phyloP scores from a whole-genome alignment of 371 early-diverging fungal species.

The Saksenaea oblongispora region DNA sequence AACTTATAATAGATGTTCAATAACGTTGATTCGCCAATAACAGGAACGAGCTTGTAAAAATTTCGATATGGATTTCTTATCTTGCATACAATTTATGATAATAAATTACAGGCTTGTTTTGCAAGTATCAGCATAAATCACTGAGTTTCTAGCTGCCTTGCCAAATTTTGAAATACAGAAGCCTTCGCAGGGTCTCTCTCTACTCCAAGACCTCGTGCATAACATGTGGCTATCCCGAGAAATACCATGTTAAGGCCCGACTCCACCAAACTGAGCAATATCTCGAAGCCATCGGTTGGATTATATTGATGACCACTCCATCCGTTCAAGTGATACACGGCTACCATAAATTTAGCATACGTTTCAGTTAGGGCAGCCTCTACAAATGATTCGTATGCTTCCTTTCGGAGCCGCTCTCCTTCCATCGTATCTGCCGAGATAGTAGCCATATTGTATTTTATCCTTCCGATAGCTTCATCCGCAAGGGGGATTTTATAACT shows the following conservation, averaged over 20 bases:
- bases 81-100: too few relatives aligned
- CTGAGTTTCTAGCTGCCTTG: neutral
- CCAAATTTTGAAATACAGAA: neutral
- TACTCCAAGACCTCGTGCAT: conserved; percentile 25
- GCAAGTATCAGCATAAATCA: neutral
- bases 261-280: conserved; percentile 10
- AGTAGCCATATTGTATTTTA: conserved; percentile 17
- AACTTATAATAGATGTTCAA: too few relatives aligned
- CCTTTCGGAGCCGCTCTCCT: neutral
- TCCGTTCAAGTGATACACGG: conserved; percentile 26
- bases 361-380: neutral
- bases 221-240: conserved; percentile 25
- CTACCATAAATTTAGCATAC: conserved; percentile 24
- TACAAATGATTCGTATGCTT: conserved; percentile 17
- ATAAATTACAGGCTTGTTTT: too few relatives aligned
- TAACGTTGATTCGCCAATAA: too few relatives aligned
- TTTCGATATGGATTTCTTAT: too few relatives aligned
- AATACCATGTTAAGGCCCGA: conserved; percentile 14
- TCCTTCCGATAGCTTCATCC: conserved; percentile 24
- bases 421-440: neutral
- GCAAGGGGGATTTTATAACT: conserved; percentile 12
- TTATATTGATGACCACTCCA: conserved; percentile 18
- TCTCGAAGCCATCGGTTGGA: conserved; percentile 13
- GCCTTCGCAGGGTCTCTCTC: conserved; percentile 13
- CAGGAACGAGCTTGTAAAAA: too few relatives aligned